A percentile compares a stretch with the other conserved stretches of the same genome.
phyloP scores from a whole-genome alignment of 179 eudicot genomes.

The Heliamphora pulchella region DNA sequence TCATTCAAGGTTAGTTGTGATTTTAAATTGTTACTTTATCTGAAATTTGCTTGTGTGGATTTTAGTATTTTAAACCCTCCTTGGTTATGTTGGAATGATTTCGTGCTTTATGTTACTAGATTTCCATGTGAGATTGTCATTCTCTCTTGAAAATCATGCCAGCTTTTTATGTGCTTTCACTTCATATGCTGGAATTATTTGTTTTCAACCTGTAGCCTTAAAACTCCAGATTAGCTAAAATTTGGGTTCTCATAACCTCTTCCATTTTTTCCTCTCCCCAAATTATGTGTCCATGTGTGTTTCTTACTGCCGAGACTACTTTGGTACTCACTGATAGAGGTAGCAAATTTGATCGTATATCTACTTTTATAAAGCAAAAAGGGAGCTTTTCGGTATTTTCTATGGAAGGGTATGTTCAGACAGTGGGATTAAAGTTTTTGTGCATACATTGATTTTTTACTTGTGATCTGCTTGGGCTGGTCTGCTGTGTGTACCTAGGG shows the following conservation, averaged over 20 bases:
- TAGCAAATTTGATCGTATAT: too few species aligned
- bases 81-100: background rate
- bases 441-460: too few species aligned
- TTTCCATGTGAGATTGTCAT: background rate
- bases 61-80: background rate
- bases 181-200: background rate
- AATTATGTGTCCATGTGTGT: background rate
- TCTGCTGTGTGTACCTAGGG: too few species aligned
- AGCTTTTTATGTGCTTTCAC: background rate
- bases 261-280: background rate
- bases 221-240: background rate
- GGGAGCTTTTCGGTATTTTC: too few species aligned
- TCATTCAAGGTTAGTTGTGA: slow-evolving; percentile 35
- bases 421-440: background rate
- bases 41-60: background rate
- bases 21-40: background rate
- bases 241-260: background rate
- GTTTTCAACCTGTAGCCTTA: background rate
- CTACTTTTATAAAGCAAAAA: too few species aligned
- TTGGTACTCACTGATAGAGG: too few species aligned
- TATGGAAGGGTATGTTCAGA: background rate
- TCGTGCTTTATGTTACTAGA: background rate
- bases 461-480: too few species aligned
- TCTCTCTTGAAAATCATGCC: background rate
- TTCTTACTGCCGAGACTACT: background rate